These are phyloP conservation scores for Botrytis aclada DNA, from an alignment of 2,329 filamentous ascomycete species.

Conservation along the genomic window DNA sequence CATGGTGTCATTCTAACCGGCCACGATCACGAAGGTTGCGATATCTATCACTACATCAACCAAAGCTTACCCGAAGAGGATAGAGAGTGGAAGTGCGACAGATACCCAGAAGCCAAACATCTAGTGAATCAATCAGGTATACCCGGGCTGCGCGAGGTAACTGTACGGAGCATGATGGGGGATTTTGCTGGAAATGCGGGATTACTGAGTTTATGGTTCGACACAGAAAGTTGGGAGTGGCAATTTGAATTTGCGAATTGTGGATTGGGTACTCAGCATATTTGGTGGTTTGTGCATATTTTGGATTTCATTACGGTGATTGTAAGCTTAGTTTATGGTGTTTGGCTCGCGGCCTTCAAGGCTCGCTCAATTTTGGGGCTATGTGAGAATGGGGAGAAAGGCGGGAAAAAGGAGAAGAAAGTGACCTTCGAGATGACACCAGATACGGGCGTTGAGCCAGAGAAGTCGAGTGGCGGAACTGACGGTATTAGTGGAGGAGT, in stretches of 20 bases:
- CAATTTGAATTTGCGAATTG: conserved; percentile 77
- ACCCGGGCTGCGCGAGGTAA: conserved; percentile 79
- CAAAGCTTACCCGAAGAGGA: conserved; percentile 44
- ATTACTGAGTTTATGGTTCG: conserved; percentile 86
- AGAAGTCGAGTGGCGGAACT: not conserved
- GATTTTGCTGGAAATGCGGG: conserved; percentile 91
- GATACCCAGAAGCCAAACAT: conserved; percentile 47
- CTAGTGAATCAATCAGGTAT: conserved; percentile 43
- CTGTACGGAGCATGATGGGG: conserved; percentile 97
- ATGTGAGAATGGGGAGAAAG: not conserved
- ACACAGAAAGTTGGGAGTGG: conserved; percentile 71
- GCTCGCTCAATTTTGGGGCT: not conserved
- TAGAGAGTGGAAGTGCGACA: conserved; percentile 41
- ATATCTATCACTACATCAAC: conserved; percentile 79
- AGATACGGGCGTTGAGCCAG: not conserved
- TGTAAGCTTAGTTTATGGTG: conserved; percentile 26
- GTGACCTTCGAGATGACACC: conserved; percentile 7
- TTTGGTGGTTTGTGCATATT: conserved; percentile 91
- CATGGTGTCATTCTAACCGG: conserved; percentile 82
- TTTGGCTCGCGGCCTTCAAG: not conserved
- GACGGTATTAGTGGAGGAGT: not conserved
- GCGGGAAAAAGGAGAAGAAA: conserved; percentile 3
- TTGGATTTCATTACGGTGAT: conserved; percentile 47
- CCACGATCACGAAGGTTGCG: conserved; percentile 93
- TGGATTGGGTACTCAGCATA: conserved; percentile 77